A percentile compares a stretch with the other conserved stretches of the same genome.
These are phyloP conservation scores for Colletotrichum tropicicola DNA, from an alignment of 2,329 filamentous ascomycete genomes.

Conservation along the genomic window DNA sequence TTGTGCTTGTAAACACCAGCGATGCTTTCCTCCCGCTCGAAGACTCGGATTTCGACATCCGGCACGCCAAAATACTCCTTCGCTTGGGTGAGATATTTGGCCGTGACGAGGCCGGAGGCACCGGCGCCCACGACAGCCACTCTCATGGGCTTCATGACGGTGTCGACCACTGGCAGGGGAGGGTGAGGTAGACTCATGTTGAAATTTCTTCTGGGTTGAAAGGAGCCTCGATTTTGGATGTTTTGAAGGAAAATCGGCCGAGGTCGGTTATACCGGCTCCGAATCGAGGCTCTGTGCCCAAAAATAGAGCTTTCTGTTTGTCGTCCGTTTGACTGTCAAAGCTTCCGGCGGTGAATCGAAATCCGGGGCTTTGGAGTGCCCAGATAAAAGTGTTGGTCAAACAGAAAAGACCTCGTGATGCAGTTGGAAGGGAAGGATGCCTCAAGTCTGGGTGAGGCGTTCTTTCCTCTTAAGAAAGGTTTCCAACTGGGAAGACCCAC, in stretches of 20 bases:
- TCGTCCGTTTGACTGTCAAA: neutral
- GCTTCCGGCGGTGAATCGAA: neutral
- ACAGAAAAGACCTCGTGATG: too few species aligned
- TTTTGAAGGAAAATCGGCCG: neutral
- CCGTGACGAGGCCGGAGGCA: slow-evolving; percentile 50
- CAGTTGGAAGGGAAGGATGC: too few species aligned
- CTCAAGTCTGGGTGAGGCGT: too few species aligned
- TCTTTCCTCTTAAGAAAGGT: too few species aligned
- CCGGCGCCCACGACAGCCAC: slow-evolving; percentile 55
- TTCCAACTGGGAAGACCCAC: too few species aligned
- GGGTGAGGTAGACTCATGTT: neutral
- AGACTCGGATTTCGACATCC: slow-evolving; percentile 52
- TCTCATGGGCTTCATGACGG: slow-evolving; percentile 36
- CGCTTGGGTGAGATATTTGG: slow-evolving; percentile 49
- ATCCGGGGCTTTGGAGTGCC: too few species aligned
- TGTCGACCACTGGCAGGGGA: neutral
- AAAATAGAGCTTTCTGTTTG: neutral
- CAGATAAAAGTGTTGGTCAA: too few species aligned
- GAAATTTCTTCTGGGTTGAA: neutral
- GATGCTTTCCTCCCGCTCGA: slow-evolving; percentile 52
- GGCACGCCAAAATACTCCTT: slow-evolving; percentile 46
- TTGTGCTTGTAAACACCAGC: slow-evolving; percentile 58
- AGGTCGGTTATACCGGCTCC: neutral
- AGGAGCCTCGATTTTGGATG: neutral
- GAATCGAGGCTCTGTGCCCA: neutral